Evolutionary conservation across 805 yeast genomes (phyloP), one percentile per base, ranked within the genome.

Genomic region (Myxozyma neotropica): DNA sequence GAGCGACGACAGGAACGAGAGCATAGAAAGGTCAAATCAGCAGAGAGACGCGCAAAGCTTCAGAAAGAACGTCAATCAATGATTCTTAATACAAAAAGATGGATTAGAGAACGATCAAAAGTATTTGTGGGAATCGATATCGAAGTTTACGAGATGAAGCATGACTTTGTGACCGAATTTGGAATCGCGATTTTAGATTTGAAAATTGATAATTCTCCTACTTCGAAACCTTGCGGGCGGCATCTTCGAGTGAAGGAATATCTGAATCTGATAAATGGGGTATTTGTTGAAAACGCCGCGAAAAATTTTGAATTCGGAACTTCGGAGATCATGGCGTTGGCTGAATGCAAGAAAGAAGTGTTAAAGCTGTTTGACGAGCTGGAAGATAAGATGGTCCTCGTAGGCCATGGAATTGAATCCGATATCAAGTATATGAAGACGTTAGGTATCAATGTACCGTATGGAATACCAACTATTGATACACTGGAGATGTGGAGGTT

Each of bases 101-200:
- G 46, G 38, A 40, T 57, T 15, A 19, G 26, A 7, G 57, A 52
- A n/a, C 19, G 6, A 35, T n/a, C 29, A 10, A 31, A 26, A 15
- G 61, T 53, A 4, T 49, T 61, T n/a, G 33, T 61, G 12, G 59
- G 48, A 4, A 27, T 60, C n/a, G 64, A 60, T 35, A 21, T 57
- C 12, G 64, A 60, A 23, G 55, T 48, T 3, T 60, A 44, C 19
- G 64, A 60, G 26, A 33, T 36, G 6, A 38, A 57, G 24, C 29
- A 33, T 2, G 29, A 23, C 12, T 19, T 29, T 10, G 43, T 60
- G 4, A 57, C 61, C 2, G 64, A 60, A 47, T 38, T 58, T 35
- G 64, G 61, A 15, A 13, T 58, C 10, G 40, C 61, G 24, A n/a
- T 47, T 3, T 35, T 53, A 42, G 54, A 53, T 29, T 19, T 53